phyloP scores from a whole-genome alignment of 177 flowering plant genomes.

The Vitis hybrid region DNA sequence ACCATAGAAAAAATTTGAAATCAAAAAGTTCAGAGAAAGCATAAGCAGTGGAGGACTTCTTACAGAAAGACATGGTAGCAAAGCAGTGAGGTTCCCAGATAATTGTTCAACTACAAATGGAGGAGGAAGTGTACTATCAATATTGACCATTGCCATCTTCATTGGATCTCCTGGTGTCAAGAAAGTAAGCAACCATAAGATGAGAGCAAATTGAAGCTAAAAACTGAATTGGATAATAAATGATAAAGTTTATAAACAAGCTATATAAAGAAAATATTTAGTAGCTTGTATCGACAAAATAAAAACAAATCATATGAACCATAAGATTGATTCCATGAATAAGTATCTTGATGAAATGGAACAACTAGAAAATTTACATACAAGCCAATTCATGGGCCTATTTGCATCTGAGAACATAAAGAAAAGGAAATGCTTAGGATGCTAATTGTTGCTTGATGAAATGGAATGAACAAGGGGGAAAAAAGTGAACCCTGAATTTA shows the following conservation, averaged over 20 bases:
- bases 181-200: not conserved
- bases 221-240: not conserved
- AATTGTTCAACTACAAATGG: constrained; percentile 35
- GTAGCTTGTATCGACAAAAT: not conserved
- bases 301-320: not conserved
- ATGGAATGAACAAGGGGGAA: not conserved
- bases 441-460: no score
- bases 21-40: not conserved
- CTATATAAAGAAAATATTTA: not conserved
- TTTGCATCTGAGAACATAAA: not conserved
- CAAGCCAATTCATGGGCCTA: not conserved
- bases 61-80: constrained; percentile 79
- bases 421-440: not conserved
- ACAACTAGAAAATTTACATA: not conserved
- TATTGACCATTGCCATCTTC: constrained; percentile 73
- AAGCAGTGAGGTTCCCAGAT: constrained; percentile 50
- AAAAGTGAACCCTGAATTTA: not conserved
- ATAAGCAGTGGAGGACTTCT: constrained; percentile 24
- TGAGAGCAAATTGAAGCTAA: constrained; percentile 3
- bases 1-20: not conserved
- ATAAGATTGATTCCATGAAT: not conserved
- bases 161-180: constrained; percentile 72
- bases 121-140: constrained; percentile 55
- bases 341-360: not conserved
- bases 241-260: not conserved